Base-by-base conservation (phyloP, 2,329 filamentous ascomycete genomes). In the Lecanicillium sp. region DNA sequence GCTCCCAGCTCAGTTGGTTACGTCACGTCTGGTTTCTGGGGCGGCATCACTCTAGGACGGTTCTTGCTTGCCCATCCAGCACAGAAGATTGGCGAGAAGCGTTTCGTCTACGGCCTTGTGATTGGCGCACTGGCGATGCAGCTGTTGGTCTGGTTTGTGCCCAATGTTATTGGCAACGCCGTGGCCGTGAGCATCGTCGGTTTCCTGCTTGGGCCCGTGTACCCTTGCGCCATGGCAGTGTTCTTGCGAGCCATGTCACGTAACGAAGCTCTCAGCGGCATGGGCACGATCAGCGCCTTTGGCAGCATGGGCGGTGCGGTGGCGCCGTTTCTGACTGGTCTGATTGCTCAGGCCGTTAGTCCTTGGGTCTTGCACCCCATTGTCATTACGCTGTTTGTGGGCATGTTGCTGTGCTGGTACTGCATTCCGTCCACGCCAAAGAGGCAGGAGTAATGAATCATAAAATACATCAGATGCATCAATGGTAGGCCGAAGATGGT, bases 111-210 rank as follows among this genome's bases (percentile, higher is more conserved):
- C 47, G 59, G 64, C 3, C 69, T 87, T 28, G 71, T 77, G 0
- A 49, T 68, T 5, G 81, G 80, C 3, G 75, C 82, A 0, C 66
- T 78, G 4, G 62, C 72, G 0, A 84, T 90, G 46, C 76, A 92
- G 60, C 58, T 88, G n/a, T 65, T 92, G 18, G 80, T 86, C 9
- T 92, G 87, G 87, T 64, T 78, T 22, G 72, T 89, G 18, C 85
- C 84, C 1, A 86, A 87, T 53, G 65, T 89, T n/a, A 64, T 85
- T 22, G 79, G 79, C 12, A 72, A 84, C 47, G 77, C 80, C 14
- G 79, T 84, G 2, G 73, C 78, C 3, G 72, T 85, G 4, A 65
- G 77, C 58, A 62, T 92, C 17, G 71, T 92, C 14, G 87, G 87
- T 11, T 60, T 92, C 7, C 59, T 92, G 20, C 66, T 94, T 1